Conservation (phyloP, 176 grass and related monocot species). For the Lolium multiflorum region DNA sequence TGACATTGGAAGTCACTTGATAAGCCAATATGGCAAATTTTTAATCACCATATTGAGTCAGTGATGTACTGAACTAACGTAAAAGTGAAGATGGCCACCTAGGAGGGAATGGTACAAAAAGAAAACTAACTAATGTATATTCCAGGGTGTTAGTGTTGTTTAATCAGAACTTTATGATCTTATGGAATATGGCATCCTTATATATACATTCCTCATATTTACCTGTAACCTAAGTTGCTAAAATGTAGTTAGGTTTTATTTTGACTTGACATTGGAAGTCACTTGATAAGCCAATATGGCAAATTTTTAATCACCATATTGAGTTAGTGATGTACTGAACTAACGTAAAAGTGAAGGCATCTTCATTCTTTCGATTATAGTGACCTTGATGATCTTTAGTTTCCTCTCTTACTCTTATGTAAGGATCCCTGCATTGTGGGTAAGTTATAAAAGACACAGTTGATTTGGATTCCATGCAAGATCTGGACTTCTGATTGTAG, state of each 20-base stretch:
- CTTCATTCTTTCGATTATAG: neutral
- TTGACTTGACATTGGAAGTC: neutral
- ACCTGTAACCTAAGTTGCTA: neutral
- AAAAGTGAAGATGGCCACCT: no score
- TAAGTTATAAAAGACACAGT: neutral
- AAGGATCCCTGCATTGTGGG: slow-evolving; percentile 5
- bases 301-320: neutral
- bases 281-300: neutral
- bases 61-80: slow-evolving; percentile 2
- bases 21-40: neutral
- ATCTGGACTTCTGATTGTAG: slow-evolving; percentile 28
- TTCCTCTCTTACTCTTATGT: slow-evolving; percentile 4
- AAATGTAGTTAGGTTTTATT: slow-evolving; percentile 2
- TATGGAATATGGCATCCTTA: slow-evolving; percentile 6
- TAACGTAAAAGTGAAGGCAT: neutral
- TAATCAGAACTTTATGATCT: slow-evolving; percentile 10
- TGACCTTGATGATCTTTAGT: neutral
- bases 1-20: neutral
- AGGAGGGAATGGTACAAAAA: no score
- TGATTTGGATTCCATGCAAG: neutral
- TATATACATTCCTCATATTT: slow-evolving; percentile 8
- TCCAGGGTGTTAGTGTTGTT: neutral
- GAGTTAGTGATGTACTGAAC: slow-evolving; percentile 4
- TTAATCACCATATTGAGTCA: neutral
- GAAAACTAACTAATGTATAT: no score